phyloP scores from a whole-genome alignment of 106 monocot genomes.

The Xerophyta viscosa region DNA sequence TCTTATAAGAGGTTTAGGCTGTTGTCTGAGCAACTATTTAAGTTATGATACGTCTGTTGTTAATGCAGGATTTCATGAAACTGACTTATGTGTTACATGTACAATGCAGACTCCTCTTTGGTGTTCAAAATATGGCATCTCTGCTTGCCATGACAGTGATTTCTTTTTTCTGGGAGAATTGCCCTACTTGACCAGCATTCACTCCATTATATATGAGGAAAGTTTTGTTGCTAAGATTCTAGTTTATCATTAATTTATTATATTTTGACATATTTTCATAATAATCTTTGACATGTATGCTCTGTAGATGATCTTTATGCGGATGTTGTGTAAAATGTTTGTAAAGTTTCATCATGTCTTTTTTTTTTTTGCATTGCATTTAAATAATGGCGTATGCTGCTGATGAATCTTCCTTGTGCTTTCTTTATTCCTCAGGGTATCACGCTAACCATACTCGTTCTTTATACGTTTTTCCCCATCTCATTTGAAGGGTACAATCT shows the following conservation, averaged over 20 bases:
- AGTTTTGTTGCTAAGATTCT: conserved; percentile 8
- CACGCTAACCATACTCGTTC: conserved; percentile 53
- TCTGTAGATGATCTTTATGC: too few species aligned
- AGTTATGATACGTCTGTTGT: too few species aligned
- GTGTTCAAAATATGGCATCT: conserved; percentile 34
- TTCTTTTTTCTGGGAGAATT: conserved; percentile 84
- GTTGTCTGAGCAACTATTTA: too few species aligned
- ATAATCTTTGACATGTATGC: too few species aligned
- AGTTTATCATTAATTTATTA: too few species aligned
- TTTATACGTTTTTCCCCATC: conserved; percentile 69
- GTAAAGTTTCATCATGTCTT: too few species aligned
- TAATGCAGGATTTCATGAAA: too few species aligned
- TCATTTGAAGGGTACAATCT: conserved; percentile 70
- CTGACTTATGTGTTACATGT: too few species aligned
- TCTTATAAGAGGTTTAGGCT: too few species aligned
- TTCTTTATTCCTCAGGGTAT: conserved; percentile 37
- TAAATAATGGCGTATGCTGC: not conserved
- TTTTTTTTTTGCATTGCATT: too few species aligned
- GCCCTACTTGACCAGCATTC: conserved; percentile 56
- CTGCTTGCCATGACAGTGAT: conserved; percentile 74
- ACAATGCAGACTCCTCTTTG: conserved; percentile 79
- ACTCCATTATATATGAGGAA: conserved; percentile 89
- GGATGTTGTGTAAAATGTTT: too few species aligned
- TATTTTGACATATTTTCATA: too few species aligned
- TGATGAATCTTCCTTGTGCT: not conserved